Evolutionary conservation across 768 basidiomycete genomes (phyloP).

Genomic region (Macrolepiota fuliginosa): DNA sequence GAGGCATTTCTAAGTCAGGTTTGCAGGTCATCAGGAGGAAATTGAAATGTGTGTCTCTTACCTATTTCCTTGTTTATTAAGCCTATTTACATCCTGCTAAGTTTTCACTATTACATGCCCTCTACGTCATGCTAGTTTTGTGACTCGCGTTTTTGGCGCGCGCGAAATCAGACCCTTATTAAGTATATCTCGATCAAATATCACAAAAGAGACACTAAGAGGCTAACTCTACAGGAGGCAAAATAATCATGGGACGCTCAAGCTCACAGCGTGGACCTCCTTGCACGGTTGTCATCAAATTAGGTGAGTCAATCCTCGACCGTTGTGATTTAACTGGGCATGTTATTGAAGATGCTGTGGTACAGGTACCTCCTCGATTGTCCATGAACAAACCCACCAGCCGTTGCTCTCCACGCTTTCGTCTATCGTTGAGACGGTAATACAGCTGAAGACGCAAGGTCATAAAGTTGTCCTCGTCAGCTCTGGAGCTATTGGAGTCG

Average conservation of each 20-base stretch:
- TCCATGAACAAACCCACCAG: constrained; percentile 90
- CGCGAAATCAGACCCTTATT: too few species aligned
- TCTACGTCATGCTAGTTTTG: too few species aligned
- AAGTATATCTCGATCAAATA: too few species aligned
- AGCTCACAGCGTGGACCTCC: constrained; percentile 1
- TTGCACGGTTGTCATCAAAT: constrained; percentile 82
- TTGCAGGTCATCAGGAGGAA: too few species aligned
- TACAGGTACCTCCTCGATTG: constrained; percentile 92
- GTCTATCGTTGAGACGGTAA: constrained; percentile 87
- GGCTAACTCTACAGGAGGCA: too few species aligned
- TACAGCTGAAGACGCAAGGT: constrained; percentile 70
- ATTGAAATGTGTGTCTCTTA: too few species aligned
- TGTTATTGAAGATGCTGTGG: constrained; percentile 6
- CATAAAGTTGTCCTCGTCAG: constrained; percentile 96
- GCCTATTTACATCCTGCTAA: too few species aligned
- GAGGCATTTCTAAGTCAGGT: too few species aligned
- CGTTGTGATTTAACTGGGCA: constrained; percentile 1
- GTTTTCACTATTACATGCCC: too few species aligned
- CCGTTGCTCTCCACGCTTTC: constrained; percentile 91
- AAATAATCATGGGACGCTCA: constrained; percentile 6
- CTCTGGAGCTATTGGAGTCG: constrained; percentile 97
- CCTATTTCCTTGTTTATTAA: too few species aligned
- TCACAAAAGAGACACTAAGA: too few species aligned
- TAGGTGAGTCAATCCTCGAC: constrained; percentile 45
- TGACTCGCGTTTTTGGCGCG: too few species aligned